phyloP scores from a whole-genome alignment of 495 filamentous ascomycete species.

The Neurospora sp. region DNA sequence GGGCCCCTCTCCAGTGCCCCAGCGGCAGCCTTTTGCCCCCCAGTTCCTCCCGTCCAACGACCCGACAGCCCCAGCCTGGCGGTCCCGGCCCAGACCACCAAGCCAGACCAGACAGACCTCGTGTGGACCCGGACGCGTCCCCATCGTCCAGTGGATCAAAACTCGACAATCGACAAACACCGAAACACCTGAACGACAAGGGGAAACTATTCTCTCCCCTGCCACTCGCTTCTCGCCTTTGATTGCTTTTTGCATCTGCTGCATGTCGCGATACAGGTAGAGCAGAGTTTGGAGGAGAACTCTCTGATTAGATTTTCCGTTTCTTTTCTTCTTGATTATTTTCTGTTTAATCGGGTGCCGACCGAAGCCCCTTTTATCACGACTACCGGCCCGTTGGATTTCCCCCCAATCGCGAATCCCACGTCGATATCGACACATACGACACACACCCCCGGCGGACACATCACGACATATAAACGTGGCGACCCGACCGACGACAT shows the following conservation, averaged over 20 bases:
- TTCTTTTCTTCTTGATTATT: neutral
- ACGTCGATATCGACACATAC: neutral
- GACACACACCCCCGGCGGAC: neutral
- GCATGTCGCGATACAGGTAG: neutral
- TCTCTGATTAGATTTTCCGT: neutral
- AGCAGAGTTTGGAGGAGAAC: neutral
- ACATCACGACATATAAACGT: neutral
- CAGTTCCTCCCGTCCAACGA: neutral
- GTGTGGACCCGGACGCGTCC: neutral
- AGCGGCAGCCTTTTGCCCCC: neutral
- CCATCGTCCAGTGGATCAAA: neutral
- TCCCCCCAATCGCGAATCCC: neutral
- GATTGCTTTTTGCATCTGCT: neutral
- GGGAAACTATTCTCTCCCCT: neutral
- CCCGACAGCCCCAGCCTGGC: neutral
- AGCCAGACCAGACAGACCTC: neutral
- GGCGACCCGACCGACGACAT: neutral
- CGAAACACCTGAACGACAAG: neutral
- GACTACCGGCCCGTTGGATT: neutral
- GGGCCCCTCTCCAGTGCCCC: neutral
- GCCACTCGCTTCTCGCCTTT: neutral
- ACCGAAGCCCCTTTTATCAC: neutral
- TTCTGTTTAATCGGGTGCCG: neutral
- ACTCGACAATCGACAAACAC: neutral
- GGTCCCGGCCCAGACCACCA: neutral